Evolutionary conservation across 805 yeast species (phyloP), one percentile per base, ranked within the genome.

Genomic region (Komagataella kurtzmanii): DNA sequence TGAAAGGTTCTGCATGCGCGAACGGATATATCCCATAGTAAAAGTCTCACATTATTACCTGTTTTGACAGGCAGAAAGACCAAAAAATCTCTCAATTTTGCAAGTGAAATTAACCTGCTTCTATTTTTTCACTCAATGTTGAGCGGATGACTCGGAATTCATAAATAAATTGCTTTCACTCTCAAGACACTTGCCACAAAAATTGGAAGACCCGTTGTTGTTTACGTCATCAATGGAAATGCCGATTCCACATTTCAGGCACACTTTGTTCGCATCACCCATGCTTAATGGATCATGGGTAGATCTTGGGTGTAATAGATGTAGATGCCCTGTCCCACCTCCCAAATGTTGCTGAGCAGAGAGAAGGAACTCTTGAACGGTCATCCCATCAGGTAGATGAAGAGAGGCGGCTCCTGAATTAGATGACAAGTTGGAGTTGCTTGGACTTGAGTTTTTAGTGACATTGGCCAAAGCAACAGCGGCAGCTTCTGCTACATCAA

Each of bases 191-290:
- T 61, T 60, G n/a, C 61, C 57, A 48, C 65, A 61, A 10, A 55
- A 52, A 52, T 57, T 61, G 5, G 64, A 56, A 3, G 61, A 59
- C 2, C 64, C 64, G 47, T 61, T 58, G 46, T 58, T 54, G 50
- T 56, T 59, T 45, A 61, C 54, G 36, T 61, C 65, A 48, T 61
- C 65, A 45, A 61, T 61, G 36, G 60, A 62, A 30, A 61, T 59
- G 47, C 50, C 53, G 44, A 57, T 51, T 14, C 63, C 63, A 53
- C 65, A 61, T 47, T 57, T 60, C 43, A 59, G 52, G 51, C 65
- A 61, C 2, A 59, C 53, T 49, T 60, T 60, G 51, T 60, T 60
- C 1, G 63, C 62, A 49, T 59, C 63, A 1, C 62, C 63, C 24
- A 61, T 61, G 12, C 55, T 55, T 19, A 61, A 50, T 3, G 62